phyloP scores from a whole-genome alignment of 192 early-diverging fungal species.

The Entophlyctis luteolus region DNA sequence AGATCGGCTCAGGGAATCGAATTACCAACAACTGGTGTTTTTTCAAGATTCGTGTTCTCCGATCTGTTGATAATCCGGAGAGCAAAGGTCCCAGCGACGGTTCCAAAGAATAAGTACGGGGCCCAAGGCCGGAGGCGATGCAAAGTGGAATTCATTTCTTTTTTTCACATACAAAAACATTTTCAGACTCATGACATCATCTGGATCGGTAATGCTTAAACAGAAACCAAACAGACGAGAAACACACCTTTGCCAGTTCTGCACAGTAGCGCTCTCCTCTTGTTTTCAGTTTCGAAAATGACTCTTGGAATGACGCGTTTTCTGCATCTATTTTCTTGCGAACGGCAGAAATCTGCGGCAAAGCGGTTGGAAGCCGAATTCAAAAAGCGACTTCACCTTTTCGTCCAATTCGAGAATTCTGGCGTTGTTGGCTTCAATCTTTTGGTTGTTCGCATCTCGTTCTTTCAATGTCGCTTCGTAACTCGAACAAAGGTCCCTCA shows the following conservation, averaged over 20 bases:
- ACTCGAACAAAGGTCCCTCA: constrained; percentile 37
- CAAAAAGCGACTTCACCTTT: constrained; percentile 27
- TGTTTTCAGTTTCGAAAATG: constrained; percentile 1
- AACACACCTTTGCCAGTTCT: background rate
- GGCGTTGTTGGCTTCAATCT: constrained; percentile 36
- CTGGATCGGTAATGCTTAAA: too few relatives aligned
- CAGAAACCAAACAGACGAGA: background rate
- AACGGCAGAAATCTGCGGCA: background rate
- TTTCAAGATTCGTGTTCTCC: constrained; percentile 10
- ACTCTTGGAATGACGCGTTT: background rate
- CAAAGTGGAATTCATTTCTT: too few relatives aligned
- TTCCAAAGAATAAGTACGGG: constrained; percentile 17
- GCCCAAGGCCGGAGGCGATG: constrained; percentile 6
- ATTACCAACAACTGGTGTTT: background rate
- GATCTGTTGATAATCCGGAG: background rate
- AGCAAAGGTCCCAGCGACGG: background rate
- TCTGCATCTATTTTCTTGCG: constrained; percentile 8
- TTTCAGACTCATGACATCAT: too few relatives aligned
- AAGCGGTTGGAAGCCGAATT: background rate
- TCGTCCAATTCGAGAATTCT: constrained; percentile 32
- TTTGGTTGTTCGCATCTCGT: constrained; percentile 21
- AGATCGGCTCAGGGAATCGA: too few relatives aligned
- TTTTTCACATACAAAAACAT: too few relatives aligned
- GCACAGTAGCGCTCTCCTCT: background rate
- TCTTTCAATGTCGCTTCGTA: constrained; percentile 24